Evolutionary conservation across 2,329 filamentous ascomycete species (phyloP).

Genomic region (Incumbomyces lentus): DNA sequence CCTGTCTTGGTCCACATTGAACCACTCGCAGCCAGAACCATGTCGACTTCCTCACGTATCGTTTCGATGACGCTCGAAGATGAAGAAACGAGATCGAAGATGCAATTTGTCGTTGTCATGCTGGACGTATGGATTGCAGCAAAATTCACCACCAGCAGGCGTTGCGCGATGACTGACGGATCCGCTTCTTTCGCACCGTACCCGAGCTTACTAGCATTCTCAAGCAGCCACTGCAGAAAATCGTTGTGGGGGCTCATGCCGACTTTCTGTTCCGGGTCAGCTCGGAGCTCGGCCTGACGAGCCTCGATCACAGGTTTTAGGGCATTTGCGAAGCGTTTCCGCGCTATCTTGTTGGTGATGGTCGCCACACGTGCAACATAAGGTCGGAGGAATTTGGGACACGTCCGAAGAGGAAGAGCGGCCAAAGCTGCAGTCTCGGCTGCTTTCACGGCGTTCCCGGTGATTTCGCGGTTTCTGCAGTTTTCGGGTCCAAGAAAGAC

Average conservation of each 20-base stretch:
- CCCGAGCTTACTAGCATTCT: neutral
- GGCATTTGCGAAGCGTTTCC: neutral
- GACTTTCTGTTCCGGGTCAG: neutral
- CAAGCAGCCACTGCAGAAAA: neutral
- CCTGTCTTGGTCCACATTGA: conserved; percentile 28
- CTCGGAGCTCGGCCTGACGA: neutral
- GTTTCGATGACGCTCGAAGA: conserved; percentile 9
- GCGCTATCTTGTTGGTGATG: neutral
- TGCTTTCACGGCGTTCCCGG: conserved; percentile 40
- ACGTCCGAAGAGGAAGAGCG: conserved; percentile 35
- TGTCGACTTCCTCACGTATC: conserved; percentile 29
- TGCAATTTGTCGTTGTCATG: neutral
- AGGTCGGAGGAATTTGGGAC: conserved; percentile 41
- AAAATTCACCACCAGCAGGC: neutral
- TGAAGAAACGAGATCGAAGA: neutral
- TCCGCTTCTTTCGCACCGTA: neutral
- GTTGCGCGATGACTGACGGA: neutral
- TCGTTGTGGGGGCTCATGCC: neutral
- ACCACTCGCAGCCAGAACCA: conserved; percentile 19
- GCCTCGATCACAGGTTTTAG: neutral
- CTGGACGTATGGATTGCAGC: neutral
- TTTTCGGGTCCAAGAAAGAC: conserved; percentile 35
- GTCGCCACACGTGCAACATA: conserved; percentile 38
- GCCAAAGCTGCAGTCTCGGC: conserved; percentile 39
- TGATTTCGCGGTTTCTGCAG: conserved; percentile 29